Conservation (phyloP, 208 protist species). For the Acanthamoeba rhysodes region DNA sequence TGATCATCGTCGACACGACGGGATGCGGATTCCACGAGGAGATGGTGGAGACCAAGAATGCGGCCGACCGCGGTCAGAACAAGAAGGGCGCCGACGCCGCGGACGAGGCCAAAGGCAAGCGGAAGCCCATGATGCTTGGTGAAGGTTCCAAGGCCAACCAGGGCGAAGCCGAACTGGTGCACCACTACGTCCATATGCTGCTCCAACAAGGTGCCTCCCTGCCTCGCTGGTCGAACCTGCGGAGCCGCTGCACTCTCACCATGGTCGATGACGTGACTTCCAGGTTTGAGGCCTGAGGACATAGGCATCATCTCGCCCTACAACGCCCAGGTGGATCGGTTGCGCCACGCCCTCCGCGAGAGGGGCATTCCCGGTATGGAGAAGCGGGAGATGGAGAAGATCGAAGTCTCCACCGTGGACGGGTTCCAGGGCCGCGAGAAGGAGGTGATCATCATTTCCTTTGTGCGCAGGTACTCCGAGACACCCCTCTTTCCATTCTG, state of each 20-base stretch:
- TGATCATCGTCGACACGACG: slow-evolving; percentile 84
- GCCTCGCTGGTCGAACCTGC: background rate
- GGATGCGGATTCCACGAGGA: slow-evolving; percentile 81
- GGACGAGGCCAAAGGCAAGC: background rate
- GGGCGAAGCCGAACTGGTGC: slow-evolving; percentile 79
- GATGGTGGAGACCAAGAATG: background rate
- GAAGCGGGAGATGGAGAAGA: slow-evolving; percentile 38
- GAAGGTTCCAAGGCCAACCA: slow-evolving; percentile 82
- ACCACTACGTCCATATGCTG: slow-evolving; percentile 75
- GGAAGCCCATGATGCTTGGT: background rate
- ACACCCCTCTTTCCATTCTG: background rate
- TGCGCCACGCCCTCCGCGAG: slow-evolving; percentile 28
- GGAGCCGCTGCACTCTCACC: background rate
- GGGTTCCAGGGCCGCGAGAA: slow-evolving; percentile 89
- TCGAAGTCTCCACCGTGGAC: slow-evolving; percentile 86
- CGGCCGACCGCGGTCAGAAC: background rate
- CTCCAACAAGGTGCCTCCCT: slow-evolving; percentile 50
- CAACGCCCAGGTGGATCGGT: slow-evolving; percentile 84
- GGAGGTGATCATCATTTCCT: slow-evolving; percentile 86
- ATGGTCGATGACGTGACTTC: background rate
- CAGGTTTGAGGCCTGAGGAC: background rate
- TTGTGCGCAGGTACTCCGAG: slow-evolving; percentile 82
- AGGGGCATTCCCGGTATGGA: background rate
- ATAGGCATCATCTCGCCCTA: slow-evolving; percentile 89
- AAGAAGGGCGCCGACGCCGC: background rate